Conservation (phyloP, 2,329 filamentous ascomycete genomes). For the Fonsecaea monophora region DNA sequence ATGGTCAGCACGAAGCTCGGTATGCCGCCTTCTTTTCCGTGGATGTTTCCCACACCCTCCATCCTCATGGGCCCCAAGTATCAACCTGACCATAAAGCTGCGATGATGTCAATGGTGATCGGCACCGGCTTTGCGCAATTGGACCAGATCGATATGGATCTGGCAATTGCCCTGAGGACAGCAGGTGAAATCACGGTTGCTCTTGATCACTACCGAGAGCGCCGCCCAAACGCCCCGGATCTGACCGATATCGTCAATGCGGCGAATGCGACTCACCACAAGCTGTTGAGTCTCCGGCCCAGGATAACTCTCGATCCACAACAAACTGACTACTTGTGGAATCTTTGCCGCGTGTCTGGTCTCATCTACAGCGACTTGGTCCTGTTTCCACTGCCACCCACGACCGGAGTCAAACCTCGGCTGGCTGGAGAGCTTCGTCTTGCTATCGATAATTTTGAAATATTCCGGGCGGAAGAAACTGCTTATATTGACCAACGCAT, state of each 20-base stretch:
- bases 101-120: conserved; percentile 18
- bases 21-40: conserved; percentile 20
- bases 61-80: conserved; percentile 12
- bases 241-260: conserved; percentile 18
- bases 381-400: conserved; percentile 20
- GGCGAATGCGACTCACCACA: conserved; percentile 27
- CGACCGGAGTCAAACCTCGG: conserved; percentile 14
- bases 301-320: not conserved
- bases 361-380: conserved; percentile 32
- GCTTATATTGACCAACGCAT: not conserved
- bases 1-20: conserved; percentile 18
- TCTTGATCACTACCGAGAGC: conserved; percentile 25
- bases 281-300: conserved; percentile 6
- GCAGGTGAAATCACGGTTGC: conserved; percentile 24
- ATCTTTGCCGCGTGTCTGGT: conserved; percentile 22
- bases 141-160: conserved; percentile 9
- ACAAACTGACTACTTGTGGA: conserved; percentile 3
- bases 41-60: conserved; percentile 9
- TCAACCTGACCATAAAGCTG: conserved; percentile 20
- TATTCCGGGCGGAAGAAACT: conserved; percentile 6
- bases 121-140: conserved; percentile 18
- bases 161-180: conserved; percentile 12
- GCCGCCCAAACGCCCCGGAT: conserved; percentile 12
- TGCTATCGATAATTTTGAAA: conserved; percentile 23
- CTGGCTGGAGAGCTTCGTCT: conserved; percentile 14